Percentiles rank a stretch among this genome's conserved stretches.
Conservation (phyloP, 441 rosid species). For the Bocquillonia castaneifolia region DNA sequence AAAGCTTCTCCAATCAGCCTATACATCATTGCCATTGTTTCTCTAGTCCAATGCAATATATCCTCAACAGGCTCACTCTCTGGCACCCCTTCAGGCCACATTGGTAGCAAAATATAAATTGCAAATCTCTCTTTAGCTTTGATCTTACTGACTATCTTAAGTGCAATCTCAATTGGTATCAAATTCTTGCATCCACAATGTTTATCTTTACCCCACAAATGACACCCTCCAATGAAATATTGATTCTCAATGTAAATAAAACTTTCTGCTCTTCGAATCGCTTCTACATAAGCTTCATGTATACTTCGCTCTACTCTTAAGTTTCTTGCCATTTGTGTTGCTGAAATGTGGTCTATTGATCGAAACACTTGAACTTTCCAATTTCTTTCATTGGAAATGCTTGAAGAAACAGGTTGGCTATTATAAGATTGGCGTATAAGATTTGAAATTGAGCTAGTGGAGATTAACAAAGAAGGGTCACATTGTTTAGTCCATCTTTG, state of each 20-base stretch:
- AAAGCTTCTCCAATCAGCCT: constrained; percentile 63
- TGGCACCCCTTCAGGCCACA: constrained; percentile 95
- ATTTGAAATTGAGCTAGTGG: constrained; percentile 38
- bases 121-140: constrained; percentile 61
- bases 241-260: constrained; percentile 90
- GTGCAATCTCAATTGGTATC: constrained; percentile 78
- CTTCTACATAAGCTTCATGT: constrained; percentile 70
- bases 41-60: constrained; percentile 82
- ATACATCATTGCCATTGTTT: constrained; percentile 81
- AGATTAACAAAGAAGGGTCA: constrained; percentile 47
- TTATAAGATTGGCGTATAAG: constrained; percentile 21
- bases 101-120: constrained; percentile 71
- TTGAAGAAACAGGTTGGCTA: constrained; percentile 21
- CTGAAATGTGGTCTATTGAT: constrained; percentile 65
- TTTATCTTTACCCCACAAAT: constrained; percentile 59
- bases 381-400: constrained; percentile 32
- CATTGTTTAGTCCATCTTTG: constrained; percentile 82
- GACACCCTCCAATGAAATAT: constrained; percentile 82
- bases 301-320: constrained; percentile 56
- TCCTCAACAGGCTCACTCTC: constrained; percentile 77
- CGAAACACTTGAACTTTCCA: constrained; percentile 83
- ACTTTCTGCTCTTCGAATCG: constrained; percentile 65
- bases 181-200: constrained; percentile 69
- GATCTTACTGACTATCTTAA: constrained; percentile 60
- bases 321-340: constrained; percentile 45